Evolutionary conservation across 2,329 filamentous ascomycete genomes (phyloP), one percentile per base, ranked within the genome.

Genomic region (Aureobasidium sp.): DNA sequence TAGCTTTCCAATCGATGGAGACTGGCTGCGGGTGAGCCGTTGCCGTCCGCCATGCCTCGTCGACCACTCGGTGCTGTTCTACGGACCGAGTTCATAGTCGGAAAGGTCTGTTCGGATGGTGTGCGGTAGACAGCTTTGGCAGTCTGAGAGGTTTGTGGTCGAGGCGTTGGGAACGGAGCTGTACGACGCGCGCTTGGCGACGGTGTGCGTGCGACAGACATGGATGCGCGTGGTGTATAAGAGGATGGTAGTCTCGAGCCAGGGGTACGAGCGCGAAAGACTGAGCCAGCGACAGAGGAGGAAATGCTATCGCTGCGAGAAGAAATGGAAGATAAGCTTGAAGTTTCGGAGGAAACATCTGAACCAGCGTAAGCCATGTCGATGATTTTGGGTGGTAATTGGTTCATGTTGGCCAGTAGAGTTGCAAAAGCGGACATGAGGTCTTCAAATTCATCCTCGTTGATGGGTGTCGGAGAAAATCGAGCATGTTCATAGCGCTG

Each of bases 391-490:
- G 54, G 31, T 19, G 54, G 48, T 6, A 60, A 33, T n/a, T 53
- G 37, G 6, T 31, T 52, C 89, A 97, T 96, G 19, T 81, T 82
- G 58, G 88, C 84, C 15, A 97, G 77, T 0, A 97, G 78, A 59
- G 89, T 85, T 1, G 92, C 89, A 73, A 97, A 97, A 29, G 89
- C 79, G 62, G 85, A 82, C 91, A 97, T 97, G 33, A 97, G 78
- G 24, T 81, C 77, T 40, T 88, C 82, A 71, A 99, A 97, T 57
- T 87, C 82, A 0, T 75, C 69, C 67, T 92, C 87, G 2, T 84
- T 82, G 4, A 96, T 77, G 0, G 87, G 82, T 5, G 79, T 77
- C 0, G 82, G 83, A 1, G 90, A 92, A 76, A 96, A 99, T 44
- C 93, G 86, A 2, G 91, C 91, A 62, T 83, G 79, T 75, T 97